phyloP scores from a whole-genome alignment of 1,139 yeast genomes.

The Saccharomyces hybrid region DNA sequence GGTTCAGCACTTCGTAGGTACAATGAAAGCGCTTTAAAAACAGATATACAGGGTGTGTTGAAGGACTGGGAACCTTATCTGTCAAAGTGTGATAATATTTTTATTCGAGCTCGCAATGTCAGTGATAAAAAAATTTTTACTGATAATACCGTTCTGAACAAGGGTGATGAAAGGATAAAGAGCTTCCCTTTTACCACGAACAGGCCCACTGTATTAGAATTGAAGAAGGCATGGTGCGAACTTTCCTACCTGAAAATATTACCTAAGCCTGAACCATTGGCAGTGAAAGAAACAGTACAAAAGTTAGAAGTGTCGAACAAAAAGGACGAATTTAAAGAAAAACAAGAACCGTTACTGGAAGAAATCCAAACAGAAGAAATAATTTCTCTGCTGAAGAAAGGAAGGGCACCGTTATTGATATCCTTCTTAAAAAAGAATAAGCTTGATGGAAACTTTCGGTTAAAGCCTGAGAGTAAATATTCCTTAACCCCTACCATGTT shows the following conservation, averaged over 20 bases:
- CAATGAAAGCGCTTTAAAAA: conserved; percentile 74
- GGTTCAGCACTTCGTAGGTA: conserved; percentile 86
- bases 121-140: conserved; percentile 56
- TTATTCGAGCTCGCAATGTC: conserved; percentile 75
- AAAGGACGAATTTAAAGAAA: conserved; percentile 12
- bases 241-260: conserved; percentile 52
- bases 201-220: conserved; percentile 76
- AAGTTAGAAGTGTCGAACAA: conserved; percentile 6
- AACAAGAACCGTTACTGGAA: conserved; percentile 21
- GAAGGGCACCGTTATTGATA: conserved; percentile 69
- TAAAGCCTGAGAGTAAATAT: conserved; percentile 50
- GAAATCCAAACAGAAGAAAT: conserved; percentile 49
- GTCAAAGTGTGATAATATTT: conserved; percentile 58
- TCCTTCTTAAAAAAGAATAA: conserved; percentile 54
- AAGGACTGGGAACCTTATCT: conserved; percentile 56
- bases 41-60: conserved; percentile 66
- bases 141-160: conserved; percentile 46
- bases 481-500: conserved; percentile 61
- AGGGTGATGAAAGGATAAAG: conserved; percentile 51
- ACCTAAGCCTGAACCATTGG: conserved; percentile 46
- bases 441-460: conserved; percentile 41
- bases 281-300: conserved; percentile 22
- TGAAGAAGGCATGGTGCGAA: conserved; percentile 79
- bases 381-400: conserved; percentile 52
- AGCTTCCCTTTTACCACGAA: conserved; percentile 82